Base-by-base conservation (phyloP, 495 filamentous ascomycete species). In the Cetradonia linearis region DNA sequence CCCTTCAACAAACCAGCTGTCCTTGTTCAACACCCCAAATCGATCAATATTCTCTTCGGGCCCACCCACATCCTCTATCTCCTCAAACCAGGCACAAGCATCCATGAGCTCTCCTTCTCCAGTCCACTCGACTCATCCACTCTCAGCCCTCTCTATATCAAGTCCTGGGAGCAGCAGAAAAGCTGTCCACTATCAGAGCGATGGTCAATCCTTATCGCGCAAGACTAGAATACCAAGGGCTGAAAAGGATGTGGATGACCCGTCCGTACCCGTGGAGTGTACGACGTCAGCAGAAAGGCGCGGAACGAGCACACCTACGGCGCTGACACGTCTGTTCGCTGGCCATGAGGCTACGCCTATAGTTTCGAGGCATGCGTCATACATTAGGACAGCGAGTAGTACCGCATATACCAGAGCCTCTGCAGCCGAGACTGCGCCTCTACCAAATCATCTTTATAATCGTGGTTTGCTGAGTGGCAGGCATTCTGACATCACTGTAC, bases 361-460 rank as follows among this genome's bases (percentile, higher is more conserved):
- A 14, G 52, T 64, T 11, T 70, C 68, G 4, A 67, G 71, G 27
- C 67, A 68, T 58, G 60, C 66, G 34, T 73, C 67, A 7, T 69
- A 69, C 44, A 70, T 68, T 18, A 64, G 67, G n/a, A 68, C 67
- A 0, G 20, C 55, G 1, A 69, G 67, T 38, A 64, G 66, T 34
- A 69, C 63, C 2, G 55, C 67, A 59, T 64, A 73, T 64, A 64
- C 70, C 47, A 60, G 72, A 69, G 61, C 63, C 62, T 28, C 69
- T 53, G 61, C 71, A 13, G 67, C 70, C 5, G 76, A 79, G 46
- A 66, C 71, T 25, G 70, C 76, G 14, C 73, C 76, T 37, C 70
- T 83, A 28, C 77, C 79, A 3, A 73, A 77, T 28, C 82, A 83
- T 64, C 71, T 83, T 34, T 82, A 80, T 66, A 78, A 70, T 27